Evolutionary conservation across 495 filamentous ascomycete species (phyloP), one percentile per base, ranked within the genome.

Genomic region (Halenospora varia): DNA sequence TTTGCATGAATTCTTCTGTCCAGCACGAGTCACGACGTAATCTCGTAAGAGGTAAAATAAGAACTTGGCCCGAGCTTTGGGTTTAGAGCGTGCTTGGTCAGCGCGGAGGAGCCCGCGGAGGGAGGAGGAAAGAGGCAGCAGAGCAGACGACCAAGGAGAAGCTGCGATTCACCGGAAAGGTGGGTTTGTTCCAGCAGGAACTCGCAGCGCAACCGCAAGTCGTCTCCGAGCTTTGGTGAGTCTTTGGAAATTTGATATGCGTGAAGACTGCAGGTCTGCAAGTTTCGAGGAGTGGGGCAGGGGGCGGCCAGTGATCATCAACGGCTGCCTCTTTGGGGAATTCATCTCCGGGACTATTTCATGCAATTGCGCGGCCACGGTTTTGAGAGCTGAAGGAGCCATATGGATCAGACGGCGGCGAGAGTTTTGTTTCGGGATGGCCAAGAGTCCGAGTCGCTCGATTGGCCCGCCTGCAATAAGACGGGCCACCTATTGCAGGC

Each of bases 271-370:
- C n/a, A n/a, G n/a, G n/a, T n/a, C 35, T 40, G 35, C 35, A 40
- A 40, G 17, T 40, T 29, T 3, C n/a, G n/a, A n/a, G n/a, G n/a
- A n/a, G n/a, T n/a, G n/a, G n/a, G n/a, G n/a, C n/a, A n/a, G n/a
- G n/a, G n/a, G 23, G 46, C 49, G 25, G 24, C 51, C 22, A 29
- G 41, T 17, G 44, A 54, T 50, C 39, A 60, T 54, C 44, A 24
- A 49, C 57, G 29, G 46, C 51, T 56, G 25, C 58, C 53, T 24
- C 13, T 44, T 61, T 56, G 19, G 58, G 58, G 13, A 61, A 25
- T 39, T 53, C 48, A 56, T 57, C 59, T 61, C 59, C 59, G 59
- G 26, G 19, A 11, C 59, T 57, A 61, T 48, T 40, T 56, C 48
- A 60, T 60, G 58, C 58, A 60, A 49, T 60, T 51, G 58, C 45